Conservation (phyloP, 768 basidiomycete genomes). For the Tylopilus subfusipes region DNA sequence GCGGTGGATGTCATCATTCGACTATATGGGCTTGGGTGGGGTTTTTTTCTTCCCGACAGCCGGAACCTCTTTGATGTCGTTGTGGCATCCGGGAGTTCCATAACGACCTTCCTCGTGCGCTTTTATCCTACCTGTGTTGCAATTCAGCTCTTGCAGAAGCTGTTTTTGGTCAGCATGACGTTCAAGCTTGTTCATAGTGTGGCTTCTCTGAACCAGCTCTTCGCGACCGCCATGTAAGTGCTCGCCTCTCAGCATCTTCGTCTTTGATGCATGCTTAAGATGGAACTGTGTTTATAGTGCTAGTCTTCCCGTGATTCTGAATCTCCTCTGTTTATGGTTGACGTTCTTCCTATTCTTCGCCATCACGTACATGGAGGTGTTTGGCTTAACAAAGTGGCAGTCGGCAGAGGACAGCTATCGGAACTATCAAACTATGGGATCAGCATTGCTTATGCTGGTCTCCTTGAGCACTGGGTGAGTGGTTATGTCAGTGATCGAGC, state of each 20-base stretch:
- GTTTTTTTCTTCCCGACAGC: slow-evolving; percentile 77
- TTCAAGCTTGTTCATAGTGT: slow-evolving; percentile 92
- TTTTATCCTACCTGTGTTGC: slow-evolving; percentile 48
- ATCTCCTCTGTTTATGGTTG: slow-evolving; percentile 83
- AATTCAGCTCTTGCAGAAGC: slow-evolving; percentile 71
- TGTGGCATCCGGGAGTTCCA: slow-evolving; percentile 75
- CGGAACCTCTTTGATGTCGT: slow-evolving; percentile 93
- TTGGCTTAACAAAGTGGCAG: slow-evolving; percentile 85
- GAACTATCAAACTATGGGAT: slow-evolving; percentile 79
- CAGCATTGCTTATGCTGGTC: slow-evolving; percentile 81
- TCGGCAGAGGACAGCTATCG: slow-evolving; percentile 54
- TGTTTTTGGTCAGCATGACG: slow-evolving; percentile 89
- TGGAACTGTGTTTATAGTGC: slow-evolving; percentile 42
- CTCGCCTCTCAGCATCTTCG: neutral
- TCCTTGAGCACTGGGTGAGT: slow-evolving; percentile 89
- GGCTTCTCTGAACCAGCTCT: slow-evolving; percentile 89
- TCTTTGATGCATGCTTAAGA: neutral
- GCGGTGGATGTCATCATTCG: slow-evolving; percentile 73
- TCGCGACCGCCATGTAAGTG: slow-evolving; percentile 93
- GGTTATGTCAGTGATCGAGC: slow-evolving; percentile 20
- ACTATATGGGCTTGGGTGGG: slow-evolving; percentile 80
- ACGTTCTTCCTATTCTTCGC: slow-evolving; percentile 89
- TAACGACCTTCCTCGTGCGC: slow-evolving; percentile 73
- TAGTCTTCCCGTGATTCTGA: slow-evolving; percentile 81
- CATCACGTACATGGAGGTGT: slow-evolving; percentile 85